These are phyloP conservation scores for Penicillium herquei DNA, from an alignment of 495 filamentous ascomycete genomes.

Conservation along the genomic window DNA sequence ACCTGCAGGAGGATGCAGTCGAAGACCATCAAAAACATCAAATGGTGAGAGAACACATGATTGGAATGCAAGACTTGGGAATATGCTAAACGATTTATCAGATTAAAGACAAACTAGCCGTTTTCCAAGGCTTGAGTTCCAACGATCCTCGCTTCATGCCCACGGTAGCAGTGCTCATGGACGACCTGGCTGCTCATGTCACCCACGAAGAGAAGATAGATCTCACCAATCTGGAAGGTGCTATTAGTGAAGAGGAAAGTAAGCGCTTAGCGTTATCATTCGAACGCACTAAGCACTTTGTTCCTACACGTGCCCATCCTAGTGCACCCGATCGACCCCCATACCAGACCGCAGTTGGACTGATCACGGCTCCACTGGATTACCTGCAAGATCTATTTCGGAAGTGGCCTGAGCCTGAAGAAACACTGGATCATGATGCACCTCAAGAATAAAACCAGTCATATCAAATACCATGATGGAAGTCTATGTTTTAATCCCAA, in stretches of 20 bases:
- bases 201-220: constrained; percentile 58
- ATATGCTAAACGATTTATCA: constrained; percentile 36
- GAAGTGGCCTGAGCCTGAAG: constrained; percentile 26
- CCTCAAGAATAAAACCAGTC: constrained; percentile 2
- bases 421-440: not conserved
- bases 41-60: constrained; percentile 29
- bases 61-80: too few relatives aligned
- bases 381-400: constrained; percentile 32
- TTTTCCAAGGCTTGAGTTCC: constrained; percentile 54
- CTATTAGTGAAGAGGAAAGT: constrained; percentile 38
- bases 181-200: constrained; percentile 52
- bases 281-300: constrained; percentile 58
- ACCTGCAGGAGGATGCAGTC: constrained; percentile 48
- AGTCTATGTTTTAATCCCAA: not conserved
- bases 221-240: constrained; percentile 49
- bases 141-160: constrained; percentile 48
- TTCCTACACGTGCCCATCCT: constrained; percentile 57
- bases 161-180: constrained; percentile 53
- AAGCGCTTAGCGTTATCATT: constrained; percentile 51
- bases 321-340: constrained; percentile 25
- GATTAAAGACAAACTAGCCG: constrained; percentile 61
- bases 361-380: constrained; percentile 35
- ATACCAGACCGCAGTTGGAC: constrained; percentile 25
- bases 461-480: not conserved
- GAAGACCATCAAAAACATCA: constrained; percentile 59